Conservation (phyloP, 352 stramenopile species). For the Pythium chondricola region DNA sequence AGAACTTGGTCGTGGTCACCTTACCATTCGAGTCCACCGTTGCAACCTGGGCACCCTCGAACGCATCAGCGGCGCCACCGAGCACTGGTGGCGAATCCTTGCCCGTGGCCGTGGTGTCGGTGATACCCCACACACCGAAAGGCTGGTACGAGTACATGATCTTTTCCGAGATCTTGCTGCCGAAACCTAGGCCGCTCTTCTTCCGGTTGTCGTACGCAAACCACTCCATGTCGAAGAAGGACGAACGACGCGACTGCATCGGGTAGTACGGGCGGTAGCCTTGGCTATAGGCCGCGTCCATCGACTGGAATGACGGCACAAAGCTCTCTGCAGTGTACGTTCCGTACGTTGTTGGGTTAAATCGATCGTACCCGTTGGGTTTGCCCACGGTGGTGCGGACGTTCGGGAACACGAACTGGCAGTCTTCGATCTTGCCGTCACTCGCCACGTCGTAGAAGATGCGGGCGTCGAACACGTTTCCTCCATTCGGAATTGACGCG, state of each 20-base stretch:
- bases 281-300: slow-evolving; percentile 39
- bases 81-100: slow-evolving; percentile 27
- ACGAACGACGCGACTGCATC: slow-evolving; percentile 67
- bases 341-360: slow-evolving; percentile 39
- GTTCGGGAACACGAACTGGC: slow-evolving; percentile 80
- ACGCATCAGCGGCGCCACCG: slow-evolving; percentile 31
- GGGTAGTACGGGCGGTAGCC: slow-evolving; percentile 88
- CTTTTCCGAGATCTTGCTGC: slow-evolving; percentile 39
- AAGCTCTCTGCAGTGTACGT: slow-evolving; percentile 29
- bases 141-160: slow-evolving; percentile 70
- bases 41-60: slow-evolving; percentile 23
- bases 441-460: slow-evolving; percentile 73
- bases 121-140: slow-evolving; percentile 71
- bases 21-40: slow-evolving; percentile 35
- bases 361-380: slow-evolving; percentile 34
- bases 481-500: slow-evolving; percentile 35
- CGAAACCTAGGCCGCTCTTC: slow-evolving; percentile 37
- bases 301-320: slow-evolving; percentile 60
- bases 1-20: slow-evolving; percentile 21
- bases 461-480: slow-evolving; percentile 63
- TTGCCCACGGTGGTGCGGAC: slow-evolving; percentile 35
- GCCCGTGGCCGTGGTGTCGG: slow-evolving; percentile 19
- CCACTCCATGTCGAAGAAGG: slow-evolving; percentile 88
- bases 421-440: slow-evolving; percentile 69
- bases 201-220: slow-evolving; percentile 58